Evolutionary conservation across 345 rosid genomes (phyloP), one percentile per base, ranked within the genome.

Genomic region (Heritiera fomes): DNA sequence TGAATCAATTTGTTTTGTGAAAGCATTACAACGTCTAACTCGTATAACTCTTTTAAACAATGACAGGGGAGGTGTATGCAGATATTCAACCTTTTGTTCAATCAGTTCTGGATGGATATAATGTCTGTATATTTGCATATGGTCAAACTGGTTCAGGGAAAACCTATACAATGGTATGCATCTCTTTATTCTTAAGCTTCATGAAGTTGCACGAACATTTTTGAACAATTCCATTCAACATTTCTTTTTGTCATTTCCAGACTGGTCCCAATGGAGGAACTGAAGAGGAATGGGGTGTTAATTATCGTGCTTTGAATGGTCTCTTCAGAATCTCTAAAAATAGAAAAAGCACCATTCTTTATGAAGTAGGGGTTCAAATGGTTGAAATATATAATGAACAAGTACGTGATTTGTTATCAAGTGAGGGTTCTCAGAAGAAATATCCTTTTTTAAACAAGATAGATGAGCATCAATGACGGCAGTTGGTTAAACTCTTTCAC

Each of bases 131-230:
- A 82, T 94, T 95, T 85, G 99, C 99, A 41, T 95, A 95, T 70
- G 99, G 99, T 23, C 99, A 95, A 86, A 95, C 99, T 49, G 98
- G 99, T 78, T 95, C 98, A 0, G 99, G 99, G 18, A 95, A 95
- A 84, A 95, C 99, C 5, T 86, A 92, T 82, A 95, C 98, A 7
- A 95, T 93, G 99, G 99, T 95, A 84, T 6, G 73, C 34, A 73
- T 23, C 38, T 59, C 38, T 15, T 40, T 65, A 6, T 43, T 14
- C 43, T 11, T 78, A 64, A 41, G 58, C 47, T 79, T 73, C 17
- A 11, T 49, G 34, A 49, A 49, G 9, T 28, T 41, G 46, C 20
- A 40, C 32, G 7, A 41, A 40, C 77, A 55, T 69, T 66, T 66
- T 71, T 59, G 17, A 8, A 61, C 30, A 73, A 66, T 67, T 74